A percentile compares a stretch with the other conserved stretches of the same genome.
phyloP scores from a whole-genome alignment of 495 filamentous ascomycete species.

The Trichocladium antarcticum region DNA sequence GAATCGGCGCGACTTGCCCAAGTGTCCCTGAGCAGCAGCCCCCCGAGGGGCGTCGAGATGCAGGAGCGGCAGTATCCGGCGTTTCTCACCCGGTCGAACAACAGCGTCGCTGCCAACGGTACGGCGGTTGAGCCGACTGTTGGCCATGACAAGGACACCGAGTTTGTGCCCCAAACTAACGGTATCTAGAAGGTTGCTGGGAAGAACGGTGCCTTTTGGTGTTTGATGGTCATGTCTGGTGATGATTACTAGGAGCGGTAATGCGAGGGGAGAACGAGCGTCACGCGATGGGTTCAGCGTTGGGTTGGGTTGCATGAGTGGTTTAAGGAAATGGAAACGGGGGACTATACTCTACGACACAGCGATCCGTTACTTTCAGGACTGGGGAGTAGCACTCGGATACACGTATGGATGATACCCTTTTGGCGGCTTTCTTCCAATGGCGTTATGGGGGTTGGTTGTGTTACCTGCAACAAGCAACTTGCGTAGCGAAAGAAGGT shows the following conservation, averaged over 20 bases:
- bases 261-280: no score
- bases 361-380: neutral
- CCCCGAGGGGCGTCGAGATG: slow-evolving; percentile 28
- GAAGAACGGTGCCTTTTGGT: no score
- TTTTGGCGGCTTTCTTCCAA: neutral
- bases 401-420: slow-evolving; percentile 1
- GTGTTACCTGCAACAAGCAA: neutral
- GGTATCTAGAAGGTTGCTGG: neutral
- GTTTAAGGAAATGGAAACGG: neutral
- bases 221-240: no score
- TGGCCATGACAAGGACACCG: neutral
- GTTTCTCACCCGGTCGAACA: slow-evolving; percentile 1
- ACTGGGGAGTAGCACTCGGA: neutral
- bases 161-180: neutral
- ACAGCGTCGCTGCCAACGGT: neutral
- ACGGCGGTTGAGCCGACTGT: neutral
- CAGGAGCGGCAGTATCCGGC: slow-evolving; percentile 21
- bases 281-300: no score
- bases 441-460: neutral
- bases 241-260: no score
- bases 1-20: neutral
- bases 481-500: no score
- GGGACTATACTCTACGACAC: neutral
- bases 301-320: neutral
- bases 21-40: slow-evolving; percentile 8